Conservation (phyloP, 2,329 filamentous ascomycete genomes). For the Dendryphion nanum region DNA sequence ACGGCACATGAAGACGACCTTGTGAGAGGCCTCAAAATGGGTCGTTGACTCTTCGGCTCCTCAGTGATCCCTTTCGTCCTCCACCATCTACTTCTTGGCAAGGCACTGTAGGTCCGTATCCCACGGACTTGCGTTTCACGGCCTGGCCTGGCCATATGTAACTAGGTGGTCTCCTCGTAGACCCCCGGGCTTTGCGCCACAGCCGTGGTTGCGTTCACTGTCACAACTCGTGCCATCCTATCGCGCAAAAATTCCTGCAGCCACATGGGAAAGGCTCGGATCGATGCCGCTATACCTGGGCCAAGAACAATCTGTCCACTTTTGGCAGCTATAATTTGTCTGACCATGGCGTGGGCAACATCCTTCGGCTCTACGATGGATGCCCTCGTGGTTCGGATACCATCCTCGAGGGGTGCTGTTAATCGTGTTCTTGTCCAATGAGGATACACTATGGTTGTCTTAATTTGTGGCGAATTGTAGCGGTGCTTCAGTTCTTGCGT, state of each 20-base stretch:
- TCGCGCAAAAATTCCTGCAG: conserved; percentile 35
- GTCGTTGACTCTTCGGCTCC: too few species aligned
- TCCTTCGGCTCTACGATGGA: conserved; percentile 39
- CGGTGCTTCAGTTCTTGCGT: conserved; percentile 42
- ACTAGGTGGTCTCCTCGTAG: too few species aligned
- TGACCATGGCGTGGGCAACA: conserved; percentile 44
- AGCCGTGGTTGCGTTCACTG: conserved; percentile 24
- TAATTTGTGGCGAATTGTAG: conserved; percentile 44
- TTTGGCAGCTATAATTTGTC: conserved; percentile 42
- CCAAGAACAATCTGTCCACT: conserved; percentile 44
- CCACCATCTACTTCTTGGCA: too few species aligned
- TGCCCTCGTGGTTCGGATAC: conserved; percentile 29
- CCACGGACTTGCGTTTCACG: too few species aligned
- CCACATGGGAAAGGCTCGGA: conserved; percentile 33
- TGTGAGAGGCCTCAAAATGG: too few species aligned
- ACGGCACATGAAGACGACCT: too few species aligned
- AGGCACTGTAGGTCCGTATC: too few species aligned
- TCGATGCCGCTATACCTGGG: conserved; percentile 17
- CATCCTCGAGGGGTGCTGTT: conserved; percentile 29
- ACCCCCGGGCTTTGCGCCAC: conserved; percentile 6
- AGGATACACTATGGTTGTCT: conserved; percentile 44
- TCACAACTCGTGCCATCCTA: conserved; percentile 26
- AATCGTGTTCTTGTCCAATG: conserved; percentile 42
- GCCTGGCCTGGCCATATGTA: too few species aligned
- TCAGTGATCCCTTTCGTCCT: too few species aligned